Percentiles rank a stretch among this genome's conserved stretches.
phyloP scores from a whole-genome alignment of 805 yeast species.

The Candida ovalis region DNA sequence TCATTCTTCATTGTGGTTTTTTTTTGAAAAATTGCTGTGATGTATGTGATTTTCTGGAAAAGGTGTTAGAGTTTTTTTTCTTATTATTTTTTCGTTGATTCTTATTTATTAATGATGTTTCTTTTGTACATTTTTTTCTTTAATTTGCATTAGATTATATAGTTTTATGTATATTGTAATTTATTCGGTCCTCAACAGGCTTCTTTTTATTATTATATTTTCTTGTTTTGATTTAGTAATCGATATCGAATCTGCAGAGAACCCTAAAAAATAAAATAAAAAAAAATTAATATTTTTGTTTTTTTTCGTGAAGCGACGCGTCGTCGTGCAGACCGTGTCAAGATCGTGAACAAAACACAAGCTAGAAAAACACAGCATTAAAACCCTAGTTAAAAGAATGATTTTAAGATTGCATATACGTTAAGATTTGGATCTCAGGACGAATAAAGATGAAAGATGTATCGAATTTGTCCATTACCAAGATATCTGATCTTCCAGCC shows the following conservation, averaged over 20 bases:
- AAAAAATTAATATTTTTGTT: too few relatives aligned
- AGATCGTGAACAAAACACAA: too few relatives aligned
- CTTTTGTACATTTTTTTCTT: slow-evolving; percentile 3
- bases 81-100: neutral
- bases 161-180: slow-evolving; percentile 15
- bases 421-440: too few relatives aligned
- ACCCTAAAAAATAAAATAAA: neutral
- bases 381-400: too few relatives aligned
- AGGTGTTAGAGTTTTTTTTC: neutral
- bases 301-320: too few relatives aligned
- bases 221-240: neutral
- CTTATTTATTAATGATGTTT: slow-evolving; percentile 2
- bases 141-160: slow-evolving; percentile 6
- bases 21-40: neutral
- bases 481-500: slow-evolving; percentile 4
- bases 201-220: neutral
- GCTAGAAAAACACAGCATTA: too few relatives aligned
- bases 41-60: neutral
- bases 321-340: too few relatives aligned
- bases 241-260: neutral
- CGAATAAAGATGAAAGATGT: neutral
- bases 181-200: slow-evolving; percentile 24
- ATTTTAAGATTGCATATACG: too few relatives aligned
- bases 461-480: neutral
- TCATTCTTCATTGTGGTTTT: neutral